Evolutionary conservation across 208 protist genomes (phyloP).

Genomic region (Sergeia podlipaevii): DNA sequence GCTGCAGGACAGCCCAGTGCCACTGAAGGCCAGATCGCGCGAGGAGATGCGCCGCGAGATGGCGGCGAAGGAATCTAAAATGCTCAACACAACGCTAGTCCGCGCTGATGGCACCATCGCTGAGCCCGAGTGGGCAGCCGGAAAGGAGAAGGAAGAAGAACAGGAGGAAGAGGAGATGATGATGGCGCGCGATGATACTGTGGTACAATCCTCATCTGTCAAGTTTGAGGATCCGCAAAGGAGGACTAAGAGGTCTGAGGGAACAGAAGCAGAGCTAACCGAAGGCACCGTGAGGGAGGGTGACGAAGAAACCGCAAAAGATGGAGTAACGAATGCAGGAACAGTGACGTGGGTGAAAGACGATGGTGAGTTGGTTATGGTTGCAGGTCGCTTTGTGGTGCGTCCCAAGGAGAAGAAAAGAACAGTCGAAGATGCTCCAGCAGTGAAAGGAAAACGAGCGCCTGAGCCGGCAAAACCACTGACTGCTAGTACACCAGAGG

Average conservation of each 20-base stretch:
- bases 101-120: slow-evolving; percentile 14
- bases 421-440: too few relatives aligned
- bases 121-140: slow-evolving; percentile 8
- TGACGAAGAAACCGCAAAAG: neutral
- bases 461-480: neutral
- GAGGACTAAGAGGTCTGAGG: neutral
- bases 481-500: slow-evolving; percentile 7
- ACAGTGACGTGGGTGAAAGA: slow-evolving; percentile 25
- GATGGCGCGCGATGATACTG: slow-evolving; percentile 1
- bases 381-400: slow-evolving; percentile 22
- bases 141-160: neutral
- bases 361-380: slow-evolving; percentile 28
- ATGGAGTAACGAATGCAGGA: neutral
- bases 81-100: neutral
- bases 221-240: neutral
- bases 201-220: too few relatives aligned
- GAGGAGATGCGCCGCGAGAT: slow-evolving; percentile 17
- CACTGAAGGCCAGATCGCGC: slow-evolving; percentile 18
- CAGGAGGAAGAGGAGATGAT: slow-evolving; percentile 4
- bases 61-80: slow-evolving; percentile 5
- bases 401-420: slow-evolving; percentile 8
- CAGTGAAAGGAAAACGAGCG: slow-evolving; percentile 8
- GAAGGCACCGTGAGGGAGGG: neutral
- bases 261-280: neutral
- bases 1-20: slow-evolving; percentile 10